phyloP scores from a whole-genome alignment of 2,329 filamentous ascomycete species.

The Emmonsia crescens region DNA sequence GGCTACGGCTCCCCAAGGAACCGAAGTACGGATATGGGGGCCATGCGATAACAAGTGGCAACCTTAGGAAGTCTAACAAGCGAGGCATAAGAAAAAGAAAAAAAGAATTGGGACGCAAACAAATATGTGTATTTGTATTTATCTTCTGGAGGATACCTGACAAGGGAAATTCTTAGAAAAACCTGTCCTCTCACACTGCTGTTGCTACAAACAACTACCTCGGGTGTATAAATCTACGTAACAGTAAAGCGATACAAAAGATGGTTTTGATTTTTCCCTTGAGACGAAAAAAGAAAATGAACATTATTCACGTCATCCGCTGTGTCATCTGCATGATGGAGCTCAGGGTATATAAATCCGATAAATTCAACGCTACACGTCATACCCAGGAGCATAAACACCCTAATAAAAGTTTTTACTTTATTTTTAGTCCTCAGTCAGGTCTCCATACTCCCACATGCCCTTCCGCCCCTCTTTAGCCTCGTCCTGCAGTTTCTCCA shows the following conservation, averaged over 20 bases:
- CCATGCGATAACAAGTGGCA: not conserved
- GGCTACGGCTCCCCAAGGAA: not conserved
- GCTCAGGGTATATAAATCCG: too few relatives aligned
- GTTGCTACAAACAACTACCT: too few relatives aligned
- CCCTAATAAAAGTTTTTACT: not conserved
- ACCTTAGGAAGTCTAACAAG: not conserved
- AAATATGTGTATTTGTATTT: not conserved
- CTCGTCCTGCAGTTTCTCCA: conserved; percentile 62
- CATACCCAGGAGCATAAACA: not conserved
- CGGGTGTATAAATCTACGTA: too few relatives aligned
- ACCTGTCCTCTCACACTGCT: too few relatives aligned
- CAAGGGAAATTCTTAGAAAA: too few relatives aligned
- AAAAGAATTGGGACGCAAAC: not conserved
- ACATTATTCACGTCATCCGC: too few relatives aligned
- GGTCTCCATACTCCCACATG: conserved; percentile 97
- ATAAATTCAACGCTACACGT: not conserved
- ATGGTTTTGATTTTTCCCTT: too few relatives aligned
- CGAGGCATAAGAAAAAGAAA: not conserved
- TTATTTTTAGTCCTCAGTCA: conserved; percentile 65
- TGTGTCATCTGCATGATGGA: too few relatives aligned
- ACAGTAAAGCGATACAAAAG: too few relatives aligned
- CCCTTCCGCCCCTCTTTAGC: conserved; percentile 73
- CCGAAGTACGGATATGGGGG: not conserved
- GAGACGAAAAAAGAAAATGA: too few relatives aligned
- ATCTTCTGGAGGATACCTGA: too few relatives aligned